These are phyloP conservation scores for Plantago rigida DNA, from an alignment of 305 asterid genomes.

Conservation along the genomic window DNA sequence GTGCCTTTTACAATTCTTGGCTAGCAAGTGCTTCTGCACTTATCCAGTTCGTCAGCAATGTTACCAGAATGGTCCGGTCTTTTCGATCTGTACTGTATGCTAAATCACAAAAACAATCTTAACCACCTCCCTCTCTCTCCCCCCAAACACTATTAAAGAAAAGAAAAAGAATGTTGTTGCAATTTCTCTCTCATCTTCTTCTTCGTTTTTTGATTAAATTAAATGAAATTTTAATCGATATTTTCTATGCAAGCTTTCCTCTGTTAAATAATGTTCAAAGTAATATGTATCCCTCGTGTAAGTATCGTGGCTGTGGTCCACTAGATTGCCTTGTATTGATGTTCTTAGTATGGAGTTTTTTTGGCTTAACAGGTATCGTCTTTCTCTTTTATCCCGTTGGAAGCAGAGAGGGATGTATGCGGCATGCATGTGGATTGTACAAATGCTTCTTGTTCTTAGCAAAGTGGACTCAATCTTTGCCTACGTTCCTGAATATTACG, in stretches of 20 bases:
- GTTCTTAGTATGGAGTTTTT: constrained; percentile 19
- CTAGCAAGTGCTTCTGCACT: not conserved
- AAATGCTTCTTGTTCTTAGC: constrained; percentile 81
- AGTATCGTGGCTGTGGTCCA: constrained; percentile 19
- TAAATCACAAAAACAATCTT: no score
- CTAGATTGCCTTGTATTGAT: not conserved
- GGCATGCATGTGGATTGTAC: constrained; percentile 88
- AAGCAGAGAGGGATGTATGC: constrained; percentile 96
- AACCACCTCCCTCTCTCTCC: no score
- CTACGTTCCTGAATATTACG: constrained; percentile 81
- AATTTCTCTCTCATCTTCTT: not conserved
- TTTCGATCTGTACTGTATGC: not conserved
- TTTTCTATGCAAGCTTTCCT: not conserved
- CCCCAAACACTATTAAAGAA: no score
- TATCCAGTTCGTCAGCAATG: not conserved
- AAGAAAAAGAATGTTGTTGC: not conserved
- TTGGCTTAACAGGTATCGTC: constrained; percentile 65
- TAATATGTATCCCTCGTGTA: not conserved
- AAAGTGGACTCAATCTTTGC: constrained; percentile 58
- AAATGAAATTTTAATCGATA: not conserved
- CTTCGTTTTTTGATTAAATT: not conserved
- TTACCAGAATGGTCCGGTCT: not conserved
- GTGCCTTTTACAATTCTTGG: no score
- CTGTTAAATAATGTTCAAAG: not conserved
- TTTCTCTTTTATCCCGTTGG: constrained; percentile 77